phyloP scores from a whole-genome alignment of 139 green algal species.

The Chlamydomonas eustigma region DNA sequence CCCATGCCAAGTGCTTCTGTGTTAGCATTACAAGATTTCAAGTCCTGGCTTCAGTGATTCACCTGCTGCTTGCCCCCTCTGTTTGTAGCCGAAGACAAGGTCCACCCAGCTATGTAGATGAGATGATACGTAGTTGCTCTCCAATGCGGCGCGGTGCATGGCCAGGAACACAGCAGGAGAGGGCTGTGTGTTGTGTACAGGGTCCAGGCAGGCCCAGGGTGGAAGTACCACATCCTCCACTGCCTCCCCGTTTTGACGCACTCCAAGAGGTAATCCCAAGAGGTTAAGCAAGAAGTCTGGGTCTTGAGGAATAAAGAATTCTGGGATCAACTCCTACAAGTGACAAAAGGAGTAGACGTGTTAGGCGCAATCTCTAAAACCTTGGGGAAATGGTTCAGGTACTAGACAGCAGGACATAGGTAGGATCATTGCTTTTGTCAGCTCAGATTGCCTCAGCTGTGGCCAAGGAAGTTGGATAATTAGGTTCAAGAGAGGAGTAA shows the following conservation, averaged over 20 bases:
- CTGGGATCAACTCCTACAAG: conserved; percentile 89
- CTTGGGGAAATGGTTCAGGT: too few species aligned
- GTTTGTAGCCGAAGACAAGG: conserved; percentile 86
- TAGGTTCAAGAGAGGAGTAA: too few species aligned
- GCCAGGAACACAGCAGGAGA: conserved; percentile 42
- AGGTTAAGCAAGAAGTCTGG: conserved; percentile 84
- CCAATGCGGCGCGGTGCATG: conserved; percentile 57
- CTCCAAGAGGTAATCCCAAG: conserved; percentile 63
- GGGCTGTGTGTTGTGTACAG: background rate
- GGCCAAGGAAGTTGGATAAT: too few species aligned
- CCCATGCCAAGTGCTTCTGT: too few species aligned
- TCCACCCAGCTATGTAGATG: conserved; percentile 92
- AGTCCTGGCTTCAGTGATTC: background rate
- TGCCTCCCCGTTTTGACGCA: conserved; percentile 63
- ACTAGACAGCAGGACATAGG: too few species aligned
- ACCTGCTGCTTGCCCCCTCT: conserved; percentile 49
- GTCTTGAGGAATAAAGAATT: conserved; percentile 80
- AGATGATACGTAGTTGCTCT: conserved; percentile 66
- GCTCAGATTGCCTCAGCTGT: too few species aligned
- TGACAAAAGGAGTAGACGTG: background rate
- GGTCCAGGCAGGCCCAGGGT: conserved; percentile 65
- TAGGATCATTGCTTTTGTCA: too few species aligned
- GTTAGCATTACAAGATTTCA: too few species aligned
- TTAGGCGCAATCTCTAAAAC: too few species aligned
- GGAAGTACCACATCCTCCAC: conserved; percentile 81